A percentile compares a stretch with the other conserved stretches of the same genome.
These are phyloP conservation scores for Rheum nobile DNA, from an alignment of 148 eudicot species.

Conservation along the genomic window DNA sequence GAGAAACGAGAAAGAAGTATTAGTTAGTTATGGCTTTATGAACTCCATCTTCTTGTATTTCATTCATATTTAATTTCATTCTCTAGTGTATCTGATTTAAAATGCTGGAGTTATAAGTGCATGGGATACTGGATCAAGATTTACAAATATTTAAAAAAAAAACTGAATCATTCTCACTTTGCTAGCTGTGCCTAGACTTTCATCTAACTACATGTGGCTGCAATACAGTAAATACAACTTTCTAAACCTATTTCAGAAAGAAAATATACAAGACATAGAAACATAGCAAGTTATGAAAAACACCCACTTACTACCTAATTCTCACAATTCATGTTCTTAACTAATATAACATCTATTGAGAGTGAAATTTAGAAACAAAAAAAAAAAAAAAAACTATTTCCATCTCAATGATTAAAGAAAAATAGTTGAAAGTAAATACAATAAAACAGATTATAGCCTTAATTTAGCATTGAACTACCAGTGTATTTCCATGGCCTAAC, in stretches of 20 bases:
- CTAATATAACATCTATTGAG: neutral
- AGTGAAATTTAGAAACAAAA: neutral
- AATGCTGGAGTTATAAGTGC: neutral
- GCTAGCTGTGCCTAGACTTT: neutral
- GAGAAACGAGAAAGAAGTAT: too few species aligned
- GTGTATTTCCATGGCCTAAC: neutral
- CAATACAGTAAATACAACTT: neutral
- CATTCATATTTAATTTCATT: too few species aligned
- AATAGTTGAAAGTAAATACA: neutral
- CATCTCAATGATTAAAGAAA: neutral
- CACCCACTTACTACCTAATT: conserved; percentile 13
- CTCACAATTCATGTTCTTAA: conserved; percentile 5
- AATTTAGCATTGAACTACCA: neutral
- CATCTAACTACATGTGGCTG: neutral
- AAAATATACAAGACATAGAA: neutral
- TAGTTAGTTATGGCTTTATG: neutral
- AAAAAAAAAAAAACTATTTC: neutral
- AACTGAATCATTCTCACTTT: neutral
- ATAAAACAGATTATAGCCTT: neutral
- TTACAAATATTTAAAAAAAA: too few species aligned
- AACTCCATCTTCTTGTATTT: neutral
- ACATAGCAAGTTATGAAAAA: too few species aligned
- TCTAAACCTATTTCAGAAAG: neutral
- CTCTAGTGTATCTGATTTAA: neutral
- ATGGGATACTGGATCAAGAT: too few species aligned